Conservation (phyloP, 1,284 basidiomycete genomes). For the Peniophora sp. region DNA sequence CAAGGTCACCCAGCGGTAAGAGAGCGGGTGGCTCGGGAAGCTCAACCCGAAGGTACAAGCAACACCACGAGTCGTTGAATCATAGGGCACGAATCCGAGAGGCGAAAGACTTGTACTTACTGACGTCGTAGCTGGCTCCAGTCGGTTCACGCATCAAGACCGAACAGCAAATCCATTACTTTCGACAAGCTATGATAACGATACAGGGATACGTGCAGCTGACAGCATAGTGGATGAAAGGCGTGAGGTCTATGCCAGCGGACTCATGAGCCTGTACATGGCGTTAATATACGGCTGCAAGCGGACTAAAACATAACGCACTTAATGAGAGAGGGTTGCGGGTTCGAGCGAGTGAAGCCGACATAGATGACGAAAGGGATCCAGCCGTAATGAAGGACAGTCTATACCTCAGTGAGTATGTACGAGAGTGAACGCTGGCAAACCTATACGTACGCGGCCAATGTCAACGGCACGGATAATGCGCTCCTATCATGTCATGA, state of each 20-base stretch:
- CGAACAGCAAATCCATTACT: slow-evolving; percentile 8
- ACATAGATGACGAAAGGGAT: slow-evolving; percentile 92
- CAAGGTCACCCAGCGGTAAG: slow-evolving; percentile 6
- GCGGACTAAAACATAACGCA: slow-evolving; percentile 30
- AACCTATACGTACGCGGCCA: slow-evolving; percentile 53
- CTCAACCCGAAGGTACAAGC: slow-evolving; percentile 5
- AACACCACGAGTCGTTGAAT: slow-evolving; percentile 69
- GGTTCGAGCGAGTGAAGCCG: slow-evolving; percentile 83
- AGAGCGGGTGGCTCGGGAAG: slow-evolving; percentile 10
- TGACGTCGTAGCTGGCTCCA: background rate
- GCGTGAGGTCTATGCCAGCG: slow-evolving; percentile 57
- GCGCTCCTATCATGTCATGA: slow-evolving; percentile 48
- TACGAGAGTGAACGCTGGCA: slow-evolving; percentile 4
- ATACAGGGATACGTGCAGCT: slow-evolving; percentile 10
- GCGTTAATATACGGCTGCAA: slow-evolving; percentile 10
- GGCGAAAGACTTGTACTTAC: background rate
- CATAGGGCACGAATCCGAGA: slow-evolving; percentile 25
- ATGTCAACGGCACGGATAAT: slow-evolving; percentile 73
- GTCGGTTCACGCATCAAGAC: background rate
- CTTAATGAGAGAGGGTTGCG: slow-evolving; percentile 92
- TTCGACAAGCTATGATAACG: slow-evolving; percentile 13
- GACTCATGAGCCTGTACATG: slow-evolving; percentile 72
- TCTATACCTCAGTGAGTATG: slow-evolving; percentile 35
- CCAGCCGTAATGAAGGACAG: slow-evolving; percentile 86
- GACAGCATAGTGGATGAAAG: slow-evolving; percentile 14